phyloP scores from a whole-genome alignment of 2,329 filamentous ascomycete genomes.

The Diaporthe longicolla region DNA sequence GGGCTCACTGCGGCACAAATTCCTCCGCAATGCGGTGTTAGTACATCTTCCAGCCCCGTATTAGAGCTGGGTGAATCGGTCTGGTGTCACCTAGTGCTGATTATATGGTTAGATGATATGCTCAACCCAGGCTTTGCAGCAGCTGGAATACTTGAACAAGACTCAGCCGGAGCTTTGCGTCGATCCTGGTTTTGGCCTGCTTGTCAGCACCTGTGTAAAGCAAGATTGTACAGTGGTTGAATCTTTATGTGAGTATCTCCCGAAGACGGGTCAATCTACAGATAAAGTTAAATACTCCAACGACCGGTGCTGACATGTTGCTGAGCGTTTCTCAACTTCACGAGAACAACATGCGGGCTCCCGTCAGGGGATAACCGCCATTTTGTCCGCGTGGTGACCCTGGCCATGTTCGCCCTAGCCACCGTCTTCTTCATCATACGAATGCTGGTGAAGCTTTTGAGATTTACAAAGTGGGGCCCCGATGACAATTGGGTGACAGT shows the following conservation, averaged over 20 bases:
- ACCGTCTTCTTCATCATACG: conserved; percentile 7
- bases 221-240: conserved; percentile 17
- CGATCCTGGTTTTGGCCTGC: not conserved
- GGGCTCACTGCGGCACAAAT: conserved; percentile 3
- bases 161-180: conserved; percentile 10
- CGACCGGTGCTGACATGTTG: not conserved
- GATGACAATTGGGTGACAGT: not conserved
- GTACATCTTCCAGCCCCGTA: not conserved
- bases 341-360: conserved; percentile 18
- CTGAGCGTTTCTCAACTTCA: conserved; percentile 8
- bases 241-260: not conserved
- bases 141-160: not conserved
- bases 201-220: not conserved
- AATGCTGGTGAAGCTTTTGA: conserved; percentile 4
- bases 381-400: not conserved
- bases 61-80: rapidly evolving
- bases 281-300: too few relatives aligned
- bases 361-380: not conserved
- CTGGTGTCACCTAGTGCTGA: not conserved
- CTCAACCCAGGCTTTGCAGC: not conserved
- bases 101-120: not conserved
- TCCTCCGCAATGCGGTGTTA: conserved; percentile 20
- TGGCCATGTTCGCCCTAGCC: not conserved
- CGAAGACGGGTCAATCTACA: not conserved
- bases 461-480: not conserved